phyloP scores from a whole-genome alignment of 2,329 filamentous ascomycete genomes.

The Didymella glomerata region DNA sequence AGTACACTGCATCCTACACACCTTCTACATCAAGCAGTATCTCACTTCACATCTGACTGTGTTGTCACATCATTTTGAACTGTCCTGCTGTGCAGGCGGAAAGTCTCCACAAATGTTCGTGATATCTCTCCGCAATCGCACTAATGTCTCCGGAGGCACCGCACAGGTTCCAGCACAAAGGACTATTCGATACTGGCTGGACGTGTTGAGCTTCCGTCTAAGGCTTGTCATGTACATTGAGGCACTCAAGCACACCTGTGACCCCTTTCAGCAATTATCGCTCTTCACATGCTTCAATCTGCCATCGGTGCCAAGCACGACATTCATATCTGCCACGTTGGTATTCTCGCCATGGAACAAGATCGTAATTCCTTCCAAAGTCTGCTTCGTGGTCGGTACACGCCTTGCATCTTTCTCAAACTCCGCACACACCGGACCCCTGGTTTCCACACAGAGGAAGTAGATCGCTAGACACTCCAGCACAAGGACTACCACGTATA shows the following conservation, averaged over 20 bases:
- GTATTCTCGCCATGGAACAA: constrained; percentile 31
- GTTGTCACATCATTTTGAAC: not conserved
- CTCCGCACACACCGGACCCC: constrained; percentile 27
- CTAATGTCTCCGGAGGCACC: not conserved
- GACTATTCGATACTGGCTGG: not conserved
- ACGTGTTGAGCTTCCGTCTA: not conserved
- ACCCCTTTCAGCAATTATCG: constrained; percentile 1
- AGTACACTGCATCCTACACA: not conserved
- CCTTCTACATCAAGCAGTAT: not conserved
- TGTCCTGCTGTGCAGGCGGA: not conserved
- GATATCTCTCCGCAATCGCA: not conserved
- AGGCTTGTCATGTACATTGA: not conserved
- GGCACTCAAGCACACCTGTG: not conserved
- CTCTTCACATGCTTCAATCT: constrained; percentile 4
- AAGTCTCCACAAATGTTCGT: not conserved
- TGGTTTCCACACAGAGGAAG: constrained; percentile 39
- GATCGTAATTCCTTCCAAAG: constrained; percentile 32
- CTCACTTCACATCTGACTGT: not conserved
- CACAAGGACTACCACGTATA: constrained; percentile 40
- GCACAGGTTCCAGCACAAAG: not conserved
- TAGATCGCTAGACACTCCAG: constrained; percentile 35
- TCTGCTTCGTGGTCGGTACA: constrained; percentile 10
- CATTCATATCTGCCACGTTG: constrained; percentile 24
- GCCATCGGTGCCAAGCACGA: constrained; percentile 18
- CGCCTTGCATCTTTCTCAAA: not conserved